Percentiles rank a stretch among this genome's conserved stretches.
These are phyloP conservation scores for Pseudisothecium myosuroides DNA, from an alignment of 225 moss, liverwort and hornwort species.

Conservation along the genomic window DNA sequence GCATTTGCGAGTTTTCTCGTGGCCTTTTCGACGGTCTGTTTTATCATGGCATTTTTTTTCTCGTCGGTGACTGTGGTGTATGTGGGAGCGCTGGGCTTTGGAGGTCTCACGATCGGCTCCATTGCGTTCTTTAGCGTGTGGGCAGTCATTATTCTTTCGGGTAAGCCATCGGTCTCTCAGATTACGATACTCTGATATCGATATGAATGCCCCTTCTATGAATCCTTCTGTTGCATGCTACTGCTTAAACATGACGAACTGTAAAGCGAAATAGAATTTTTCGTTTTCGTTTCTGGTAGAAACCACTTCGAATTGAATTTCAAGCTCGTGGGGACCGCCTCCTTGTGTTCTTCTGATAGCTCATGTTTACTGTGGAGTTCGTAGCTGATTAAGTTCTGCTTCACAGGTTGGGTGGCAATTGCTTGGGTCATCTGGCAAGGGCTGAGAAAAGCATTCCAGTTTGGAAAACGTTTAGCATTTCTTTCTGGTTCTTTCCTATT, in stretches of 20 bases:
- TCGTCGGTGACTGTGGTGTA: conserved; percentile 23
- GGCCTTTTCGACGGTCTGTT: conserved; percentile 15
- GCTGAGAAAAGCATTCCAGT: conserved; percentile 15
- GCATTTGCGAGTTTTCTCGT: conserved; percentile 25
- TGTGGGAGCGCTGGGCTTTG: conserved; percentile 27
- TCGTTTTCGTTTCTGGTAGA: neutral
- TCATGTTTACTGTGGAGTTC: neutral
- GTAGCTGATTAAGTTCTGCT: neutral
- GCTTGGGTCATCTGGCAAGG: conserved; percentile 56
- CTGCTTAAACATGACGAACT: neutral
- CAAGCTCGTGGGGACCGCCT: neutral
- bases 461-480: conserved; percentile 11
- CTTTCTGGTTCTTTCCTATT: conserved; percentile 12
- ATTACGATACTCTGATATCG: neutral
- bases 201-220: neutral
- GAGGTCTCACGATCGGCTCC: conserved; percentile 31
- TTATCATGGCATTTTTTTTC: conserved; percentile 33
- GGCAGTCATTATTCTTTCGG: conserved; percentile 26
- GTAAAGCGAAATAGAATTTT: neutral
- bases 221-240: neutral
- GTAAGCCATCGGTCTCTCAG: neutral
- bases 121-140: conserved; percentile 33
- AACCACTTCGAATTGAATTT: neutral
- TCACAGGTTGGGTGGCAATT: conserved; percentile 54
- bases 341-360: neutral